Conservation (phyloP, 768 basidiomycete genomes). For the Podaxis pistillaris region DNA sequence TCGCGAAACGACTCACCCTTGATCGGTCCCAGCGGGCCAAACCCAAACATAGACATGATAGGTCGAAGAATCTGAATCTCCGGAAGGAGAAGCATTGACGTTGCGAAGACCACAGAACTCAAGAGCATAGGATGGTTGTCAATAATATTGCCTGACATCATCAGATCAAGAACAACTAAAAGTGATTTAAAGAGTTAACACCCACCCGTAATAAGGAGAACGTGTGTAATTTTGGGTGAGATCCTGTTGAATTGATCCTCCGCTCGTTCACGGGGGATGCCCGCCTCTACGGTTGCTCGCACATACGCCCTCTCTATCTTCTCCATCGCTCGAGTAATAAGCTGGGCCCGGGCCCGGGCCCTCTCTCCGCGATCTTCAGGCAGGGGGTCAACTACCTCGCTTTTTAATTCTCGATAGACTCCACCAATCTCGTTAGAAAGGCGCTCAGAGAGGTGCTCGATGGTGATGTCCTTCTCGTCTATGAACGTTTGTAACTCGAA, state of each 20-base stretch:
- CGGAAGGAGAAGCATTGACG: slow-evolving; percentile 25
- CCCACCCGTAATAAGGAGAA: slow-evolving; percentile 15
- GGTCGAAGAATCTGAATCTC: slow-evolving; percentile 27
- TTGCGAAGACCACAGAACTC: slow-evolving; percentile 22
- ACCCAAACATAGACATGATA: slow-evolving; percentile 32
- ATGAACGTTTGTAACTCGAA: background rate
- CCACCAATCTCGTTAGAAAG: slow-evolving; percentile 2
- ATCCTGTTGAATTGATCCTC: background rate
- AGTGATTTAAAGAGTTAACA: no score
- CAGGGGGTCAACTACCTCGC: slow-evolving; percentile 12
- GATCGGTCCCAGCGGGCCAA: slow-evolving; percentile 30
- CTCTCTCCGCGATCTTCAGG: slow-evolving; percentile 10
- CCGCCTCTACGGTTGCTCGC: background rate
- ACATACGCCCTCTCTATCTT: slow-evolving; percentile 9
- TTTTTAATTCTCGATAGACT: slow-evolving; percentile 1
- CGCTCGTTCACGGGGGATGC: slow-evolving; percentile 12
- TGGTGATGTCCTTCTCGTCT: background rate
- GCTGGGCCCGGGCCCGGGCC: slow-evolving; percentile 4
- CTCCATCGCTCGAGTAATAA: slow-evolving; percentile 3
- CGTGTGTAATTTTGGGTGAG: background rate
- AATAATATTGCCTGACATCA: slow-evolving; percentile 29
- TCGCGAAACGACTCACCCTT: slow-evolving; percentile 23
- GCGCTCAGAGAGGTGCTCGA: background rate
- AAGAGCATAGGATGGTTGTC: slow-evolving; percentile 34
- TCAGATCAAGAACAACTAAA: no score